Base-by-base conservation (phyloP, 192 early-diverging fungal genomes). In the Rhizophlyctis rosea region DNA sequence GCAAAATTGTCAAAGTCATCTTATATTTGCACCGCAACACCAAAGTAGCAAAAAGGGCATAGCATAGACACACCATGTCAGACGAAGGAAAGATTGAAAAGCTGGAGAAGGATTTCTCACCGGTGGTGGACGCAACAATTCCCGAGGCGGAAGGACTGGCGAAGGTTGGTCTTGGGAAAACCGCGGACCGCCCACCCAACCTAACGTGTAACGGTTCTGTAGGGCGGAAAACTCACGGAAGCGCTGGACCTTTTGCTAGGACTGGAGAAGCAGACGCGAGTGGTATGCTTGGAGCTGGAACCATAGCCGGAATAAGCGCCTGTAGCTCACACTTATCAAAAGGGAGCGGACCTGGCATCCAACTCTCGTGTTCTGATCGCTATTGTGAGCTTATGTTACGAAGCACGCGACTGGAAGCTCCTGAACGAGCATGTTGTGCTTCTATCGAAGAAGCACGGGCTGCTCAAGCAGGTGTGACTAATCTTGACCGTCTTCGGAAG, bases 391-490 rank as follows among this genome's bases (percentile, higher is more conserved):
- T 67, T 96, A 27, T 90, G 86, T 58, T 81, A 82, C 62, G 68
- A 86, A 29, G 83, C 86, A 1, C 62, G 77, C 16, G 90, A 96
- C 58, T 98, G 91, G 90, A 90, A 88, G 71, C 70, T 90, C 57
- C 79, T 99, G 66, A 92, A 95, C 72, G 94, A 99, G 63, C 77
- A 96, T 62, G 86, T 99, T 39, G 84, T 90, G 11, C 69, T 93
- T 25, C 77, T 99, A 56, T 89, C 93, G n/a, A 99, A 99, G 78
- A 96, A 96, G 69, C 91, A 96, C 77, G 97, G 92, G 23, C 88
- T 96, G 65, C 77, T 99, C 66, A 97, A 98, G 75, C 79, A 79
- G 62, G 87, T 89, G 67, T 54, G 9, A 44, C n/a, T n/a, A n/a
- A n/a, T n/a, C n/a, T n/a, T n/a, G n/a, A n/a, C n/a, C n/a, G n/a